A percentile compares a stretch with the other conserved stretches of the same genome.
Evolutionary conservation across 2,329 filamentous ascomycete species (phyloP).

Genomic region (Cadophora gregata): DNA sequence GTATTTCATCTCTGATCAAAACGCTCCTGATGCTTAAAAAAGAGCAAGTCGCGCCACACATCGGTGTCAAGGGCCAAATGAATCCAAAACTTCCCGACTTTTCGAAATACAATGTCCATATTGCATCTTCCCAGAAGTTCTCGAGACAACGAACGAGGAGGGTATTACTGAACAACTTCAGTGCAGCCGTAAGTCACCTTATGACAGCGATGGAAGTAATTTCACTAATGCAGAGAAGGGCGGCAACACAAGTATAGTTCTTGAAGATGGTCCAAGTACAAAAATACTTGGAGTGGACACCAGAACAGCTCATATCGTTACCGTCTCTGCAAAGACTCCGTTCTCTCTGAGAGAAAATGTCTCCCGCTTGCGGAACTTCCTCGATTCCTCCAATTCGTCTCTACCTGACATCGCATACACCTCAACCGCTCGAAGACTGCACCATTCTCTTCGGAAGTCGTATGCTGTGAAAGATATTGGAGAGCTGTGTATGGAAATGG

Average conservation of each 20-base stretch:
- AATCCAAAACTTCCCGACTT: conserved; percentile 38
- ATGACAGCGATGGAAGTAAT: neutral
- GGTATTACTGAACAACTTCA: conserved; percentile 59
- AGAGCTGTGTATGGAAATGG: conserved; percentile 46
- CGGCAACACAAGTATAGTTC: conserved; percentile 31
- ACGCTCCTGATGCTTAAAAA: conserved; percentile 35
- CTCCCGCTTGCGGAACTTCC: conserved; percentile 19
- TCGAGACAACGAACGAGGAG: conserved; percentile 43
- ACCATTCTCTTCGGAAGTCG: conserved; percentile 61
- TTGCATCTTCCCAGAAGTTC: conserved; percentile 9
- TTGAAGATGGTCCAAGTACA: conserved; percentile 37
- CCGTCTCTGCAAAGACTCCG: conserved; percentile 52
- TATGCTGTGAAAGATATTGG: conserved; percentile 49
- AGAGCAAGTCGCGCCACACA: conserved; percentile 34
- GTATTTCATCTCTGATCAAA: conserved; percentile 1
- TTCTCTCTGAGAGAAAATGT: conserved; percentile 27
- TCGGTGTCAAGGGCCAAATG: conserved; percentile 41
- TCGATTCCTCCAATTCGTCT: conserved; percentile 25
- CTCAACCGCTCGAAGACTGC: conserved; percentile 54
- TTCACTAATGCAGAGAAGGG: conserved; percentile 16
- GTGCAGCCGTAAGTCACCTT: conserved; percentile 21
- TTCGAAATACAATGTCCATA: conserved; percentile 56
- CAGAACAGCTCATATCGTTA: conserved; percentile 50
- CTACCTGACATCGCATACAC: conserved; percentile 33
- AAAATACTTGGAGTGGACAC: conserved; percentile 41